A percentile compares a stretch with the other conserved stretches of the same genome.
Conservation (phyloP, 169 alveolate species). For the Plasmodium cynomolgi region DNA sequence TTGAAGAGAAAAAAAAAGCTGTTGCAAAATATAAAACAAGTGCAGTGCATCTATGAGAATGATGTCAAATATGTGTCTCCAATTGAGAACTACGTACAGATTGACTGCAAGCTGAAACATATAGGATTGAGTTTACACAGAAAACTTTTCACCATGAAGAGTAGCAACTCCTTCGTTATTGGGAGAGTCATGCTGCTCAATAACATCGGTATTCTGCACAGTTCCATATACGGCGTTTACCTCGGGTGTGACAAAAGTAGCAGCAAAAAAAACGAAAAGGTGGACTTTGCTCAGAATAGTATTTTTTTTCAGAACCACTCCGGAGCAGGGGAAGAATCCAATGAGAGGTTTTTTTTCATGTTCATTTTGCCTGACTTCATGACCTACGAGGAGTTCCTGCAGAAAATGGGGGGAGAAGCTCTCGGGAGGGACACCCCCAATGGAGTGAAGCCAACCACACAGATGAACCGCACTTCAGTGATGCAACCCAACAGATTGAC, state of each 20-base stretch:
- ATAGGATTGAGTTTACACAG: slow-evolving; percentile 68
- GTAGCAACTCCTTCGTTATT: slow-evolving; percentile 60
- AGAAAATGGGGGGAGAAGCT: background rate
- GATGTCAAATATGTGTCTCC: slow-evolving; percentile 30
- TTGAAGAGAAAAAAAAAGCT: slow-evolving; percentile 75
- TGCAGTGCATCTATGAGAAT: slow-evolving; percentile 64
- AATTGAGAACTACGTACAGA: slow-evolving; percentile 69
- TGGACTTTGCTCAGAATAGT: slow-evolving; percentile 56
- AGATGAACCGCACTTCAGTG: background rate
- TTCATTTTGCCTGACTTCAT: slow-evolving; percentile 61
- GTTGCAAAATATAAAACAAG: slow-evolving; percentile 68
- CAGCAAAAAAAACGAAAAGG: slow-evolving; percentile 29
- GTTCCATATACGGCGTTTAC: slow-evolving; percentile 69
- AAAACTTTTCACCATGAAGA: slow-evolving; percentile 47
- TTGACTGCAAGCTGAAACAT: slow-evolving; percentile 62
- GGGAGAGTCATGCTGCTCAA: slow-evolving; percentile 74
- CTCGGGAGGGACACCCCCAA: background rate
- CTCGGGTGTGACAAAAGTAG: slow-evolving; percentile 69
- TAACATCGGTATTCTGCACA: slow-evolving; percentile 23
- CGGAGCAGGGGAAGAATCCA: slow-evolving; percentile 9
- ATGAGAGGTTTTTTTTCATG: slow-evolving; percentile 45
- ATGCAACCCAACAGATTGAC: background rate
- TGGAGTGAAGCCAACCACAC: slow-evolving; percentile 1
- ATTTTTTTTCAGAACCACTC: slow-evolving; percentile 51
- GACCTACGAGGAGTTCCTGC: slow-evolving; percentile 37